Base-by-base conservation (phyloP, 805 yeast genomes). In the Naumovozyma baii region DNA sequence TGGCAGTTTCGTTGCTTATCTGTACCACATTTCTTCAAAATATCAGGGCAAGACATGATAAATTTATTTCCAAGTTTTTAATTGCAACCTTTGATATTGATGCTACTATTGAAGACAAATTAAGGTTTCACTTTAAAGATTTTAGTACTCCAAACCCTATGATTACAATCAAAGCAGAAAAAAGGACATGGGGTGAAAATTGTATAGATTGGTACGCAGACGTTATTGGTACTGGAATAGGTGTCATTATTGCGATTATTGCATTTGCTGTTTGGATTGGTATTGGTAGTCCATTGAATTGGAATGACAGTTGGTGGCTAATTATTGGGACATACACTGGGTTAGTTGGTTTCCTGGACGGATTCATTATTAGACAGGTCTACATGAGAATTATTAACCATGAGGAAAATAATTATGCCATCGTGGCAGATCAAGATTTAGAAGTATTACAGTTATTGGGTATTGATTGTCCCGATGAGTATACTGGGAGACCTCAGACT, bases 281-380 rank as follows among this genome's bases (percentile, higher is more conserved):
- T 17, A 51, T 66, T 26, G 73, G 73, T 32, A 37, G 47, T 31
- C 39, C 52, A n/a, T 55, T 68, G 64, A 19, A 48, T 25, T 68
- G 63, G 62, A 46, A 47, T 46, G 60, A 55, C 35, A 54, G 65
- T 40, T 68, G 72, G 73, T 68, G 71, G 71, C 50, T 68, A 32
- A 65, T 68, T 31, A 67, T 66, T 44, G 73, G 73, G 35, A 67
- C 73, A 2, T 68, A 68, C 43, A 64, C 72, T 0, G 73, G 73
- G 15, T 52, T 68, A 17, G 54, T 67, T 31, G 72, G 72, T 1
- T 67, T 66, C 43, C 38, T 63, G 34, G 72, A 68, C 43, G 70
- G 72, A 2, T 68, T 64, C 44, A 64, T 62, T 29, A 49, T 68
- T 29, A 55, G 73, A 48, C 61, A 66, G 39, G 64, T 60, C 14